Conservation (phyloP, 495 filamentous ascomycete genomes). For the Xylaria acuta region DNA sequence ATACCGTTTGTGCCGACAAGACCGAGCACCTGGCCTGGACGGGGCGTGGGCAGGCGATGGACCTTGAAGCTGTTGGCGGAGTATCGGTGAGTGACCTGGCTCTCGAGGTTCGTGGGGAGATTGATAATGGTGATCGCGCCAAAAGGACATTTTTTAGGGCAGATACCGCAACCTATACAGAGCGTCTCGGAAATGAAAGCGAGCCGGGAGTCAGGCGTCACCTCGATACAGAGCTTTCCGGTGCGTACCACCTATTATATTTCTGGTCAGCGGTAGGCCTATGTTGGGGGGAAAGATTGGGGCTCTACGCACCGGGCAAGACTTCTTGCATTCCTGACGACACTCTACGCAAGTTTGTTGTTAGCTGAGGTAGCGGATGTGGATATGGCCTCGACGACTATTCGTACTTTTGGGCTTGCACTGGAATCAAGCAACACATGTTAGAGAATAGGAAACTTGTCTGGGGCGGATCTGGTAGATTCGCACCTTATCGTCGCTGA, state of each 20-base stretch:
- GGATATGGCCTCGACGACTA: slow-evolving; percentile 40
- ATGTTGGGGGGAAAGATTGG: neutral
- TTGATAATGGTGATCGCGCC: slow-evolving; percentile 99
- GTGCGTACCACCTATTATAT: slow-evolving; percentile 73
- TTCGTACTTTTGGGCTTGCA: slow-evolving; percentile 87
- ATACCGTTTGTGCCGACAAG: slow-evolving; percentile 99
- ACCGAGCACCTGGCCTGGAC: slow-evolving; percentile 95
- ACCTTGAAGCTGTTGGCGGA: slow-evolving; percentile 99
- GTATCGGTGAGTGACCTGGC: slow-evolving; percentile 96
- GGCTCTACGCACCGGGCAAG: slow-evolving; percentile 70
- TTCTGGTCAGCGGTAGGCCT: slow-evolving; percentile 26
- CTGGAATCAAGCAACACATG: slow-evolving; percentile 54
- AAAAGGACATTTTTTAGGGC: slow-evolving; percentile 99
- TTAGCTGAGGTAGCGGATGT: slow-evolving; percentile 12
- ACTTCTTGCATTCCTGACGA: slow-evolving; percentile 98
- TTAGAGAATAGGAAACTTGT: neutral
- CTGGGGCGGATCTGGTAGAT: neutral
- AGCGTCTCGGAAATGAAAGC: slow-evolving; percentile 96
- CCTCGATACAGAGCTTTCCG: slow-evolving; percentile 97
- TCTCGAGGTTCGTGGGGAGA: slow-evolving; percentile 96
- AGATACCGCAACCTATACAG: slow-evolving; percentile 99
- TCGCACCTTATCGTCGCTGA: slow-evolving; percentile 93
- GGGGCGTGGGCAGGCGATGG: slow-evolving; percentile 91
- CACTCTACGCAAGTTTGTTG: slow-evolving; percentile 68
- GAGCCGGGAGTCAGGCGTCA: slow-evolving; percentile 86